A percentile compares a stretch with the other conserved stretches of the same genome.
Conservation (phyloP, 805 yeast species). For the Kluyveromyces starmeri region DNA sequence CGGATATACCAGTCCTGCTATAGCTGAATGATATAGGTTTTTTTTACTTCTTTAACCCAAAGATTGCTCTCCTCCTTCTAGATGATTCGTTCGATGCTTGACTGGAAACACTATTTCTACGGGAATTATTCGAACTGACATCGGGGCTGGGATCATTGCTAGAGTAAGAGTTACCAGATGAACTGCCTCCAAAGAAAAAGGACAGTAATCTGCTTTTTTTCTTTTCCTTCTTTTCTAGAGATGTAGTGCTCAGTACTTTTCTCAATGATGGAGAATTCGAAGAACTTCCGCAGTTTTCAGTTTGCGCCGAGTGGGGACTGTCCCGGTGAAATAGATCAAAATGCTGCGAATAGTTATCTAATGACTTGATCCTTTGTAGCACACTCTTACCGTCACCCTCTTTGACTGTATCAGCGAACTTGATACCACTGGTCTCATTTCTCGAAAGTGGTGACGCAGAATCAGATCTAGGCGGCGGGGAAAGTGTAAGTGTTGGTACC, state of each 20-base stretch:
- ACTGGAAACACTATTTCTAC: conserved; percentile 10
- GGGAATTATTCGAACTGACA: neutral
- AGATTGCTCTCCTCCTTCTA: neutral
- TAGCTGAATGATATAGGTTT: no score
- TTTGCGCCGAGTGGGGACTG: neutral
- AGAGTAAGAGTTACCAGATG: conserved; percentile 4
- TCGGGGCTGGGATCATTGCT: neutral
- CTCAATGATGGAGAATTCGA: neutral
- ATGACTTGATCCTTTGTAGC: conserved; percentile 7
- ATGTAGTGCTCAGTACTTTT: conserved; percentile 17
- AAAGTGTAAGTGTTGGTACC: conserved; percentile 4
- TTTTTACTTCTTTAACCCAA: conserved; percentile 1
- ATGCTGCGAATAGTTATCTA: conserved; percentile 2
- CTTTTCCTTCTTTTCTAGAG: conserved; percentile 5
- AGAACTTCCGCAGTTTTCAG: conserved; percentile 1
- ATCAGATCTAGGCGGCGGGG: conserved; percentile 1
- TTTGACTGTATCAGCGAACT: conserved; percentile 20
- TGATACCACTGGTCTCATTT: conserved; percentile 14
- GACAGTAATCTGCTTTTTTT: conserved; percentile 14
- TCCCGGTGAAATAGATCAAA: neutral
- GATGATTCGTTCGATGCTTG: conserved; percentile 12
- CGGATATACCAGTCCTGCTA: no score
- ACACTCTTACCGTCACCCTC: conserved; percentile 17
- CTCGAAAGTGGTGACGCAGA: conserved; percentile 5
- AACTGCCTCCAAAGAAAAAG: conserved; percentile 10